Percentiles rank a stretch among this genome's conserved stretches.
Conservation (phyloP, 768 basidiomycete genomes). For the Xerocomellus amylosporus region DNA sequence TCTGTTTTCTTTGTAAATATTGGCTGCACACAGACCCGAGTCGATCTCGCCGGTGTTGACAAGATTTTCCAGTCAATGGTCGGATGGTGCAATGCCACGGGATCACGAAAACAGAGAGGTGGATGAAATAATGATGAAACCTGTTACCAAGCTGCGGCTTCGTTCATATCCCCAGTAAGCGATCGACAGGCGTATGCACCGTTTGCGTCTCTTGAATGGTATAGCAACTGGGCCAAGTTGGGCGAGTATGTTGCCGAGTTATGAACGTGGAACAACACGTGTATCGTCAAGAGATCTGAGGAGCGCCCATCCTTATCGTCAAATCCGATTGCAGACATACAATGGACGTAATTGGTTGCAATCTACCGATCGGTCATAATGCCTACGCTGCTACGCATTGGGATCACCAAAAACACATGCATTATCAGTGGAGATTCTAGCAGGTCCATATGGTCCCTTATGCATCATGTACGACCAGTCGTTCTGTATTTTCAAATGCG, state of each 20-base stretch:
- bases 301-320: conserved; percentile 25
- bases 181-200: conserved; percentile 15
- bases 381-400: neutral
- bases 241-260: neutral
- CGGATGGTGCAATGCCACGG: conserved; percentile 22
- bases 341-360: conserved; percentile 1
- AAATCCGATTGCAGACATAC: conserved; percentile 17
- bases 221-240: conserved; percentile 2
- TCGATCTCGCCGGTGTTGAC: conserved; percentile 26
- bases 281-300: conserved; percentile 11
- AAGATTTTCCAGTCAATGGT: conserved; percentile 8
- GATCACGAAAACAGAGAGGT: conserved; percentile 29
- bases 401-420: neutral
- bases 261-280: conserved; percentile 22
- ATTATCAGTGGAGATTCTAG: neutral
- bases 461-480: neutral
- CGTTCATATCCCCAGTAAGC: conserved; percentile 18
- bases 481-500: conserved; percentile 15
- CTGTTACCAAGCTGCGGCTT: conserved; percentile 14
- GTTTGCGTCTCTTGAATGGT: conserved; percentile 5
- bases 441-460: neutral
- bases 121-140: conserved; percentile 33
- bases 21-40: conserved; percentile 8
- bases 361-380: neutral
- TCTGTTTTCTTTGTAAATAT: neutral